Percentiles rank a stretch among this genome's conserved stretches.
Conservation (phyloP, 257 asterid genomes). For the Rehmannia glutinosa region DNA sequence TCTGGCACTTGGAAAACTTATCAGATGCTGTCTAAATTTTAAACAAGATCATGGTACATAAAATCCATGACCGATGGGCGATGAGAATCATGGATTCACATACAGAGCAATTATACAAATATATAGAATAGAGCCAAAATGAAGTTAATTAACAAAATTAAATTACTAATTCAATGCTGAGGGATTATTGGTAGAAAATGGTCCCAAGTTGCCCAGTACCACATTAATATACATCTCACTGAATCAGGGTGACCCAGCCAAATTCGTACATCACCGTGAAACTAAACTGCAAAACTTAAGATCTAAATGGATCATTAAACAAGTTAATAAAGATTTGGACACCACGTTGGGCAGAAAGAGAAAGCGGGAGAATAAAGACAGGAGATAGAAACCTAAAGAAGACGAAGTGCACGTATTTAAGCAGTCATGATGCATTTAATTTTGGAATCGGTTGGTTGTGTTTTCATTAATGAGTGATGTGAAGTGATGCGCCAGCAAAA, state of each 20-base stretch:
- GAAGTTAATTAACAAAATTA: not conserved
- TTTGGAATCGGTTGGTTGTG: not conserved
- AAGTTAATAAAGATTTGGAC: slow-evolving; percentile 2
- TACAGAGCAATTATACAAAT: not conserved
- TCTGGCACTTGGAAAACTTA: not conserved
- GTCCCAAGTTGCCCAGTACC: not conserved
- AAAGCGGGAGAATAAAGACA: not conserved
- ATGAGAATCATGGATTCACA: not conserved
- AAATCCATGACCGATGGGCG: not conserved
- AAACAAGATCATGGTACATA: not conserved
- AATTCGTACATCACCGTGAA: not conserved
- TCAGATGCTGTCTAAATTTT: not conserved
- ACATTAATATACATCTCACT: not conserved
- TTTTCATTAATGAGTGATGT: not conserved
- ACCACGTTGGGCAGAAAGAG: not conserved
- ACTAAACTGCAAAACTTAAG: not conserved
- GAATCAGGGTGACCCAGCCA: not conserved
- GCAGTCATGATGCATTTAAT: not conserved
- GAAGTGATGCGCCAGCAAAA: not conserved
- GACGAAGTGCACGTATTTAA: not conserved
- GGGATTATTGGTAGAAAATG: not conserved
- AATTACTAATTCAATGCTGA: not conserved
- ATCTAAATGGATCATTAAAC: not conserved
- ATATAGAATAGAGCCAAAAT: not conserved
- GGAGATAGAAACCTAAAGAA: not conserved